Percentiles rank a stretch among this genome's conserved stretches.
phyloP scores from a whole-genome alignment of 148 eudicot species.

The Dianthus caryophyllus region DNA sequence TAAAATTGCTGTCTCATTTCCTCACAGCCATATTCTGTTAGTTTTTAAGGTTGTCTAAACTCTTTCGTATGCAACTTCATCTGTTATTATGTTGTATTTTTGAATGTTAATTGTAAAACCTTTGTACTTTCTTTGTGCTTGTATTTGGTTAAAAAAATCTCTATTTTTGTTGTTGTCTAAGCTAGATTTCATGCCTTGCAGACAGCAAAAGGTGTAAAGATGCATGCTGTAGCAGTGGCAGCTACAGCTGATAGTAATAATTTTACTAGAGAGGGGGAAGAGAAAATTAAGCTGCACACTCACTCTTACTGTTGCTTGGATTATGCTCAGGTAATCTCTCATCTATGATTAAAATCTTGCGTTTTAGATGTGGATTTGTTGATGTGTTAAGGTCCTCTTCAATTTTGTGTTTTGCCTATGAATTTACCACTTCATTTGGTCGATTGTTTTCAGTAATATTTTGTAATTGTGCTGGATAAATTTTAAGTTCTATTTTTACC shows the following conservation, averaged over 20 bases:
- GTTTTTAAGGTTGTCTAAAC: too few species aligned
- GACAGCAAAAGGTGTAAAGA: constrained; percentile 86
- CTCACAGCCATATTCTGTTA: too few species aligned
- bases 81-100: background rate
- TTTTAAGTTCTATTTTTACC: background rate
- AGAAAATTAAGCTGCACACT: constrained; percentile 84
- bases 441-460: background rate
- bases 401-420: background rate
- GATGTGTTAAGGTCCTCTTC: background rate
- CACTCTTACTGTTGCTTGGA: constrained; percentile 96
- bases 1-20: background rate
- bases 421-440: background rate
- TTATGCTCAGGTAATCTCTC: constrained; percentile 81
- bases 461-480: background rate
- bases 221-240: constrained; percentile 88
- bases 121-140: too few species aligned
- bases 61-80: background rate
- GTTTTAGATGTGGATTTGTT: background rate
- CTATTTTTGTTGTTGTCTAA: background rate
- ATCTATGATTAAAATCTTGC: background rate
- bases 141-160: background rate
- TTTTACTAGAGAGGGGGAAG: constrained; percentile 76
- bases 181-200: constrained; percentile 26
- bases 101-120: background rate
- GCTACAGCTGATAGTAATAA: constrained; percentile 63